Evolutionary conservation across 176 grass and related monocot genomes (phyloP), one percentile per base, ranked within the genome.

Genomic region (Olyra latifolia): DNA sequence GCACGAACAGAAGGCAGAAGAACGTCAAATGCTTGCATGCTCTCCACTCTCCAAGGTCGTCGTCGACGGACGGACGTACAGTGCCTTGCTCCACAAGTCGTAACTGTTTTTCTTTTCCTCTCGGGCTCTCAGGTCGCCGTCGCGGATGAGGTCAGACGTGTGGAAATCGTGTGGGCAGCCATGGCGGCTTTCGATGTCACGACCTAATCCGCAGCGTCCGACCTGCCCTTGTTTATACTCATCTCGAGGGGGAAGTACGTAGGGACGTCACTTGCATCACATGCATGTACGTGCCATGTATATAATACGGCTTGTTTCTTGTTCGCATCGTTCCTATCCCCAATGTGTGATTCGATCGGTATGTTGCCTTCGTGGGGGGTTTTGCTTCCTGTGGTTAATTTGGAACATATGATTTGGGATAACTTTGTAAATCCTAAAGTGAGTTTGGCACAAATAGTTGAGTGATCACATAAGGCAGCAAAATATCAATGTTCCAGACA

Each of bases 131-230:
- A 55, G 23, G 32, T 30, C 67, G 75, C 57, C 38, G 49, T 79
- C 67, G 8, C 15, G 39, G 4, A 11, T 84, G 82, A 84, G 81
- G 17, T 84, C 82, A 47, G 10, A 11, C 23, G 27, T 3, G 71
- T 3, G 71, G 4, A 64, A 76, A 78, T 50, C 55, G 16, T 41
- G 53, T 64, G 76, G 46, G 17, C n/a, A 10, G 19, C 39, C 66
- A 32, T 72, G 74, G 75, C 56, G 35, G 67, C 75, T 35, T 35
- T 1, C 32, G 32, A 20, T 56, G 75, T 79, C 75, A 56, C 23
- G 83, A 56, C 23, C 43, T 40, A 47, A 77, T 10, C 64, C 24
- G 30, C 14, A 27, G 19, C 74, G 22, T 41, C 55, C 53, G 16
- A 70, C 64, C 43, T 8, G 65, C 82, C 30, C 19, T 38, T 75